A percentile compares a stretch with the other conserved stretches of the same genome.
Evolutionary conservation across 2,329 filamentous ascomycete species (phyloP).

Genomic region (Colletotrichum godetiae): DNA sequence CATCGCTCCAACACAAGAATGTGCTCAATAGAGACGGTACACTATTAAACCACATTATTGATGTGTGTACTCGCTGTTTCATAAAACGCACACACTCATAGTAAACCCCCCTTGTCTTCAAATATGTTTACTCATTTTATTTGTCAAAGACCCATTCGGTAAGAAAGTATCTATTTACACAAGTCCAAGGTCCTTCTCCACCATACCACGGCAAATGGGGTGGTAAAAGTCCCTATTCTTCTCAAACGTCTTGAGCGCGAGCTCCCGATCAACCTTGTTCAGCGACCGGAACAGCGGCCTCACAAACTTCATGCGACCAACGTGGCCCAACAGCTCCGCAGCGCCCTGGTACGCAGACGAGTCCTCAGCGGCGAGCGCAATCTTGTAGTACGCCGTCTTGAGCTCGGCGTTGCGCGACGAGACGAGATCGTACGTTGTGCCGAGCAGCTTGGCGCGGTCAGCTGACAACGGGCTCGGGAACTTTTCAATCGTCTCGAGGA

Average conservation of each 20-base stretch:
- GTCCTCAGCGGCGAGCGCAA: conserved; percentile 82
- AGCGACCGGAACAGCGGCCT: conserved; percentile 84
- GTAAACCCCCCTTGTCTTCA: too few relatives aligned
- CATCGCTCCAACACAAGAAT: too few relatives aligned
- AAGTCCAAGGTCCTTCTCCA: conserved; percentile 81
- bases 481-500: conserved; percentile 82
- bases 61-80: too few relatives aligned
- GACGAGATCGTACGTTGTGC: conserved; percentile 77
- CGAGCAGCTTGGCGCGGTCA: conserved; percentile 77
- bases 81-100: too few relatives aligned
- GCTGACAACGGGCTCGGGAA: conserved; percentile 72
- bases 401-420: conserved; percentile 89
- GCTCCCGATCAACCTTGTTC: conserved; percentile 76
- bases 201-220: conserved; percentile 87
- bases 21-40: too few relatives aligned
- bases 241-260: conserved; percentile 86
- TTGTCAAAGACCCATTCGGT: too few relatives aligned
- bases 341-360: conserved; percentile 75
- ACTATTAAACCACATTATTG: too few relatives aligned
- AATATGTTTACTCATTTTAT: too few relatives aligned
- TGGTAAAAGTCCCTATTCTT: conserved; percentile 95
- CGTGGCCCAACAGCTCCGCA: conserved; percentile 79
- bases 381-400: conserved; percentile 80
- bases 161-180: background rate
- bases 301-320: conserved; percentile 98